A percentile compares a stretch with the other conserved stretches of the same genome.
phyloP scores from a whole-genome alignment of 768 basidiomycete genomes.

The Serendipita sp. region DNA sequence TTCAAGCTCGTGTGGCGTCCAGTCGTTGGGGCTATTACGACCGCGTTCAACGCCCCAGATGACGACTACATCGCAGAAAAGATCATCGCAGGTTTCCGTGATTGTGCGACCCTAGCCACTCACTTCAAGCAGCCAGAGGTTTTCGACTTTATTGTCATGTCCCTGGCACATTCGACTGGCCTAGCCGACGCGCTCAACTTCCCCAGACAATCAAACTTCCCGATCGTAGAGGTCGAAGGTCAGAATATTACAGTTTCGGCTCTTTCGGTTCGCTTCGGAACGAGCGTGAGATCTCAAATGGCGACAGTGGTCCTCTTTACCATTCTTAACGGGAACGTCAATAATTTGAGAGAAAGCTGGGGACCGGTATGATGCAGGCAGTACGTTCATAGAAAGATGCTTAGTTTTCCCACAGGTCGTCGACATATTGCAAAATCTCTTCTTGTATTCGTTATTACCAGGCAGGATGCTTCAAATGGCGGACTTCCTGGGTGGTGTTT shows the following conservation, averaged over 20 bases:
- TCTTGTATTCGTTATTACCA: conserved; percentile 84
- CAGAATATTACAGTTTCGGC: conserved; percentile 83
- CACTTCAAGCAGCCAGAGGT: conserved; percentile 84
- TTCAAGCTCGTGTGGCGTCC: conserved; percentile 90
- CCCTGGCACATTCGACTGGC: conserved; percentile 82
- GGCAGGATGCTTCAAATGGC: conserved; percentile 90
- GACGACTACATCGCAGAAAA: conserved; percentile 95
- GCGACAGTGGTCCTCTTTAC: conserved; percentile 96
- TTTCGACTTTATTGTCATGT: conserved; percentile 90
- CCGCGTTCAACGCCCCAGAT: conserved; percentile 89
- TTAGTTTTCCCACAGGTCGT: conserved; percentile 50
- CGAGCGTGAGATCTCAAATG: conserved; percentile 85
- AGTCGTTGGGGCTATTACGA: conserved; percentile 83
- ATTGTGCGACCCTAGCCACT: conserved; percentile 86
- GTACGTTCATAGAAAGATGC: neutral
- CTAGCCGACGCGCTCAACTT: conserved; percentile 61
- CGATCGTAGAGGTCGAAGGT: conserved; percentile 77
- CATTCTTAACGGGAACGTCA: conserved; percentile 91
- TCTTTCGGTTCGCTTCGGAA: conserved; percentile 84
- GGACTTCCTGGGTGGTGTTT: conserved; percentile 90
- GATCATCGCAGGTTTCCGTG: conserved; percentile 88
- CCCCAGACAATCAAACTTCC: conserved; percentile 63
- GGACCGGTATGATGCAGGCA: conserved; percentile 40
- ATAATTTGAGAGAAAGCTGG: conserved; percentile 91
- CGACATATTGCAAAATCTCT: conserved; percentile 95